Base-by-base conservation (phyloP, 306 rosid species). In the Sicyos baderoa region DNA sequence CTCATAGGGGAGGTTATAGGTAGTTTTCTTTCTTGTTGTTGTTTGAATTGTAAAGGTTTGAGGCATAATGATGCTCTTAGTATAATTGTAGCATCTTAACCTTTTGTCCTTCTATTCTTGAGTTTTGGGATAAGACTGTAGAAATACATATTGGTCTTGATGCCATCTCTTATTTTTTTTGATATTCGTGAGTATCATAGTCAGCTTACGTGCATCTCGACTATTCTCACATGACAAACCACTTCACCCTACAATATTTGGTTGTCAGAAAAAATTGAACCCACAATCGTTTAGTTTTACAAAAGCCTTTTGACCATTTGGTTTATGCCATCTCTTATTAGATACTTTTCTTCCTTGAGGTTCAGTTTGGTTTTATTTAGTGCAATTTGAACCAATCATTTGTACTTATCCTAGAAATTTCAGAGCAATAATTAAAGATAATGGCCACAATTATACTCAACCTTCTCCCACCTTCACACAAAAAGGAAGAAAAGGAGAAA, bases 401-500 rank as follows among this genome's bases (percentile, higher is more conserved):
- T 15, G 23, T 16, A 16, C 72, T 15, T 67, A 67, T 67, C 72
- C 57, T 47, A 48, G 56, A 67, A 44, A 25, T 67, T 48, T 8
- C 42, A 67, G 45, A 48, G 72, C 72, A 67, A 67, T 49, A 25
- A 67, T 48, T 48, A 49, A 27, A 67, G 72, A 67, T 67, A 48
- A 67, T 23, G 57, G 56, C 57, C 54, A 67, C 72, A 47, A 48
- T 67, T 67, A 48, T 45, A 67, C 57, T 67, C 45, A 67, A 67
- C 56, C 72, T 67, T 67, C 56, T 49, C 72, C 56, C 72, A 67
- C 72, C 44, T 67, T 67, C 72, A 42, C 37, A 67, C 57, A 49
- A 67, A 65, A 65, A 65, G 37, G 14, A 23, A 67, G 23, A 47
- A 49, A 67, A 48, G 45, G 57, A 14, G 55, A 67, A 18, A 18